phyloP scores from a whole-genome alignment of 2,329 filamentous ascomycete genomes.

The Corniculantispora saksenae region DNA sequence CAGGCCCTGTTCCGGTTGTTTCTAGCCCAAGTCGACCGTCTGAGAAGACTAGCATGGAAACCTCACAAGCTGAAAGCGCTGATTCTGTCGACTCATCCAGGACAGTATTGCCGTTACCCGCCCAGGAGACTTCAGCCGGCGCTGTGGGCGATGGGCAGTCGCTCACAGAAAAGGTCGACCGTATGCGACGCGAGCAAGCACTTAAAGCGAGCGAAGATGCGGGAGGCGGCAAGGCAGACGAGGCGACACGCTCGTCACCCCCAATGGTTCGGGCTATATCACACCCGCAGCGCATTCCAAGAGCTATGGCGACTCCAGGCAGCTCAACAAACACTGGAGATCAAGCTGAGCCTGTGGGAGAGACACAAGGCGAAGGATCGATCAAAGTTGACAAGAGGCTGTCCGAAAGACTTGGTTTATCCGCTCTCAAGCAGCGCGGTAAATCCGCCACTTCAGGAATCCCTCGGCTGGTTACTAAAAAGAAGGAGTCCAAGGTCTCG shows the following conservation, averaged over 20 bases:
- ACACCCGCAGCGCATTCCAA: conserved; percentile 39
- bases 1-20: conserved; percentile 35
- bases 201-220: conserved; percentile 31
- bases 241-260: conserved; percentile 48
- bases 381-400: conserved; percentile 71
- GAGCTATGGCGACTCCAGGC: not conserved
- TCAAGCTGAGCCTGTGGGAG: not conserved
- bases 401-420: conserved; percentile 69
- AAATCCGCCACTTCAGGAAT: conserved; percentile 74
- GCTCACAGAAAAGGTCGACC: conserved; percentile 50
- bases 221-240: conserved; percentile 28
- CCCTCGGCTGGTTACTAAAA: conserved; percentile 79
- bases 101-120: not conserved
- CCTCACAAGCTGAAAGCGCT: conserved; percentile 14
- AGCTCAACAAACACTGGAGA: not conserved
- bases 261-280: conserved; percentile 56
- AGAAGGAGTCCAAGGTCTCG: conserved; percentile 77
- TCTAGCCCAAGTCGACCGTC: conserved; percentile 24
- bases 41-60: conserved; percentile 8
- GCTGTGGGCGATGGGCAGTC: conserved; percentile 27
- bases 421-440: conserved; percentile 60
- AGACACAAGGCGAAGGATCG: conserved; percentile 38
- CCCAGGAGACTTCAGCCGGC: conserved; percentile 10
- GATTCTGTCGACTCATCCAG: conserved; percentile 10
- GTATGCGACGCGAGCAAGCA: conserved; percentile 52